Conservation (phyloP, 352 stramenopile genomes). For the Saprolegnia parasitica region DNA sequence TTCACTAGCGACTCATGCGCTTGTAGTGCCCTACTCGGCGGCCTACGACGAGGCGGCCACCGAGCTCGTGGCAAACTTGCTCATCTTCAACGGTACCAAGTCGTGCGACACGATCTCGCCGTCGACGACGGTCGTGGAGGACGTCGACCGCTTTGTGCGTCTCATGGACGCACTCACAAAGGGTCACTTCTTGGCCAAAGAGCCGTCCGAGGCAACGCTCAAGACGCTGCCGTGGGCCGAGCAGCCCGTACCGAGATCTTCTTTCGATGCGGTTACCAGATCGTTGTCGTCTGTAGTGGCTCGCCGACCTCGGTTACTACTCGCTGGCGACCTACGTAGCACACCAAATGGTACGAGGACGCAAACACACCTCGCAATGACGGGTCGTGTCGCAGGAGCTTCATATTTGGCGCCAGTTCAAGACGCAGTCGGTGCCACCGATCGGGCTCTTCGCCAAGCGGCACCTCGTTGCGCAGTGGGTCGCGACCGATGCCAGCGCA, state of each 20-base stretch:
- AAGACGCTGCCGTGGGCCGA: conserved; percentile 44
- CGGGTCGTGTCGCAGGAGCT: conserved; percentile 43
- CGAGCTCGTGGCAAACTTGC: conserved; percentile 37
- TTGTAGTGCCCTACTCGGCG: conserved; percentile 45
- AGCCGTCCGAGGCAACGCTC: conserved; percentile 37
- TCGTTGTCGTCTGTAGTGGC: conserved; percentile 42
- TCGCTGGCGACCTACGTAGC: conserved; percentile 57
- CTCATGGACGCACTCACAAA: conserved; percentile 50
- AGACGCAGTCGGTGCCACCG: conserved; percentile 39
- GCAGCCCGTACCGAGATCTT: conserved; percentile 35
- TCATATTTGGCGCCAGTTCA: conserved; percentile 60
- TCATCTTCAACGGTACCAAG: conserved; percentile 56
- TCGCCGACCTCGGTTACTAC: conserved; percentile 55
- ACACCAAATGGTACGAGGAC: conserved; percentile 58
- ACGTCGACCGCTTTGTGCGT: conserved; percentile 34
- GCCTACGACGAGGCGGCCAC: conserved; percentile 44
- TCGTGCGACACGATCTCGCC: conserved; percentile 67
- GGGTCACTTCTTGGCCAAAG: conserved; percentile 47
- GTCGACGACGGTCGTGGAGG: conserved; percentile 33
- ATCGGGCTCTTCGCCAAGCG: conserved; percentile 46
- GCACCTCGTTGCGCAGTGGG: conserved; percentile 47
- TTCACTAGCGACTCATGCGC: background rate
- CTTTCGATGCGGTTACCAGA: background rate
- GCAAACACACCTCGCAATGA: background rate
- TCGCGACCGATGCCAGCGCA: conserved; percentile 28